Evolutionary conservation across 1,284 basidiomycete species (phyloP), one percentile per base, ranked within the genome.

Genomic region (Schizophyllum commune): DNA sequence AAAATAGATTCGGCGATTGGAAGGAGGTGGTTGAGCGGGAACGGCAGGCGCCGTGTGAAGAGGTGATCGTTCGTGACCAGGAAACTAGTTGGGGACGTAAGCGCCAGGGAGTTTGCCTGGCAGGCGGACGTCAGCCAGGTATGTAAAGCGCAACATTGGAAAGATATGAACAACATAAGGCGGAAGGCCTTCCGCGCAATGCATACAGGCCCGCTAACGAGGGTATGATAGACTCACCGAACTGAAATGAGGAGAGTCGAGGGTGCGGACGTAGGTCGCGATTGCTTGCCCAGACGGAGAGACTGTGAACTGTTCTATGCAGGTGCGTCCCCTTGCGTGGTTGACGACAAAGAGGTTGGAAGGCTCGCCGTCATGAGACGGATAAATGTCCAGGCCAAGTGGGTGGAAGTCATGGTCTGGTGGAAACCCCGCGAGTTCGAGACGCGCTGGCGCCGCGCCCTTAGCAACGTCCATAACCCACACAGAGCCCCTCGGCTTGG

Each of bases 21-120:
- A 0, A 84, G 67, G 22, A 82, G 62, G 60, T 72, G 69, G 3
- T 83, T 84, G 20, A 88, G 58, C 4, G 68, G 62, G 51, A 71
- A 68, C 0, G 83, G 83, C 21, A 86, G 75, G 13, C 89, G 80
- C 7, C 84, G 77, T 0, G 88, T 88, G 66, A 89, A 70, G 27
- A 83, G 69, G 66, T 91, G 88, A 68, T 91, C 88, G 67, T 91
- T 86, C 34, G 81, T 82, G 47, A 90, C 77, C 64, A 85, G 85
- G 69, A 91, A 89, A 0, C 83, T 80, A 59, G 78, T 77, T 1
- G 81, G 79, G 22, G 82, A 81, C 5, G 86, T 83, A 53, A 88
- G 72, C 6, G 85, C 81, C 61, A 91, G 69, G 6, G 84, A 75
- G 68, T 91, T 91, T 19, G 87, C 84, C 53, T 55, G 53, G 11